Evolutionary conservation across 108 stramenopile genomes (phyloP).

Genomic region (Fragilaria crotonensis): DNA sequence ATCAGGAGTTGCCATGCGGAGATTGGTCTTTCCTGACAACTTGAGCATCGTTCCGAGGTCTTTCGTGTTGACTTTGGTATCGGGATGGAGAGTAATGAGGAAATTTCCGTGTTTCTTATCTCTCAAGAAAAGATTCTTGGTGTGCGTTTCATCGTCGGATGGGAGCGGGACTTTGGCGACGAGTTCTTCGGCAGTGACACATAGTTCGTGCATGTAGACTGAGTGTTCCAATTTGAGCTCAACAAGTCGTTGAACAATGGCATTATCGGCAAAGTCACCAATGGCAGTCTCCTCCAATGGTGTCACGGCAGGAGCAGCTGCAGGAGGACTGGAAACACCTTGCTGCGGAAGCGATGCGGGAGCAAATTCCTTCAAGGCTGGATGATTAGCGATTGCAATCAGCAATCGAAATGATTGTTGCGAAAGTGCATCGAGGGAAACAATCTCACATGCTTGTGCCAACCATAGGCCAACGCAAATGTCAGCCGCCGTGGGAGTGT

Average conservation of each 20-base stretch:
- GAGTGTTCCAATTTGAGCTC: slow-evolving; percentile 43
- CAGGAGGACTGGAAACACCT: slow-evolving; percentile 3
- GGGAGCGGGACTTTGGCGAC: slow-evolving; percentile 62
- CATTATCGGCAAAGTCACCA: slow-evolving; percentile 45
- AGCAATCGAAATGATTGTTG: slow-evolving; percentile 3
- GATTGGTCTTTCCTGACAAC: slow-evolving; percentile 84
- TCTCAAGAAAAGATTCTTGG: slow-evolving; percentile 86
- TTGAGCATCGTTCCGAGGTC: slow-evolving; percentile 68
- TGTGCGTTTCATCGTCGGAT: slow-evolving; percentile 56
- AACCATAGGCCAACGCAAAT: slow-evolving; percentile 24
- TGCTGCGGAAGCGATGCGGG: slow-evolving; percentile 1
- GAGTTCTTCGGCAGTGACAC: slow-evolving; percentile 73
- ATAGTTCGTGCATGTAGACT: slow-evolving; percentile 54
- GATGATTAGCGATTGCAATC: not conserved
- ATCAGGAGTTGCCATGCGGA: slow-evolving; percentile 80
- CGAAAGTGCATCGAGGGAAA: not conserved
- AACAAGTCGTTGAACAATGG: slow-evolving; percentile 46
- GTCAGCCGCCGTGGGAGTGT: slow-evolving; percentile 22
- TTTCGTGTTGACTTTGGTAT: slow-evolving; percentile 71
- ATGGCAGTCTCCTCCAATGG: no score
- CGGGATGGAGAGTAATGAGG: slow-evolving; percentile 39
- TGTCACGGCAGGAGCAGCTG: no score
- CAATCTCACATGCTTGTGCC: slow-evolving; percentile 4
- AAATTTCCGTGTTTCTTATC: slow-evolving; percentile 90
- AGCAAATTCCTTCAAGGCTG: slow-evolving; percentile 9